phyloP scores from a whole-genome alignment of 495 filamentous ascomycete genomes.

The Annulohypoxylon nitens region DNA sequence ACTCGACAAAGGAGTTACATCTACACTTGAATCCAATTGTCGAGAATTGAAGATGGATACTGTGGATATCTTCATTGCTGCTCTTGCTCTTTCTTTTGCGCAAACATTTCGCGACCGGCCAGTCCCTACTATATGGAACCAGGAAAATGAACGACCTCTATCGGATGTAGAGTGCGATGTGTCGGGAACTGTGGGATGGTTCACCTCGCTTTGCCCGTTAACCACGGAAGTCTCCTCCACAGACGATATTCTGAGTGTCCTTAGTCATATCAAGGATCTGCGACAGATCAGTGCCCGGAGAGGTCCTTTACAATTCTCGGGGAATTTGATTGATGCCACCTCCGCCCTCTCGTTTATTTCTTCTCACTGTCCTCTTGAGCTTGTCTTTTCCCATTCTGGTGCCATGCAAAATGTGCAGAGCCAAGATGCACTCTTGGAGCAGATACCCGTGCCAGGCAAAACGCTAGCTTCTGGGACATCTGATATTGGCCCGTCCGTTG shows the following conservation, averaged over 20 bases:
- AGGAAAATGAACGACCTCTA: constrained; percentile 60
- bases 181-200: constrained; percentile 64
- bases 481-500: constrained; percentile 67
- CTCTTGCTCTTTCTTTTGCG: constrained; percentile 63
- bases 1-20: constrained; percentile 58
- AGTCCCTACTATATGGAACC: constrained; percentile 67
- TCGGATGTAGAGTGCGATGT: constrained; percentile 56
- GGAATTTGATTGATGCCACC: constrained; percentile 50
- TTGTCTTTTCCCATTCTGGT: constrained; percentile 78
- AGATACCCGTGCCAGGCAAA: constrained; percentile 60
- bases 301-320: constrained; percentile 60
- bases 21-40: constrained; percentile 58
- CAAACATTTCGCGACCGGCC: constrained; percentile 66
- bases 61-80: constrained; percentile 63
- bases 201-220: constrained; percentile 61
- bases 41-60: constrained; percentile 61
- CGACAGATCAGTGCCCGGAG: constrained; percentile 56
- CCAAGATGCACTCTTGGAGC: constrained; percentile 71
- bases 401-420: constrained; percentile 73
- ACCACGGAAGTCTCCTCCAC: constrained; percentile 49
- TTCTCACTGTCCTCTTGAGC: constrained; percentile 73
- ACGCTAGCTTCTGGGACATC: constrained; percentile 60
- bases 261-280: constrained; percentile 59
- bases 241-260: constrained; percentile 58
- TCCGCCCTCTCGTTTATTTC: constrained; percentile 53